Conservation (phyloP, 2,329 filamentous ascomycete species). For the Shiraia bambusicola region DNA sequence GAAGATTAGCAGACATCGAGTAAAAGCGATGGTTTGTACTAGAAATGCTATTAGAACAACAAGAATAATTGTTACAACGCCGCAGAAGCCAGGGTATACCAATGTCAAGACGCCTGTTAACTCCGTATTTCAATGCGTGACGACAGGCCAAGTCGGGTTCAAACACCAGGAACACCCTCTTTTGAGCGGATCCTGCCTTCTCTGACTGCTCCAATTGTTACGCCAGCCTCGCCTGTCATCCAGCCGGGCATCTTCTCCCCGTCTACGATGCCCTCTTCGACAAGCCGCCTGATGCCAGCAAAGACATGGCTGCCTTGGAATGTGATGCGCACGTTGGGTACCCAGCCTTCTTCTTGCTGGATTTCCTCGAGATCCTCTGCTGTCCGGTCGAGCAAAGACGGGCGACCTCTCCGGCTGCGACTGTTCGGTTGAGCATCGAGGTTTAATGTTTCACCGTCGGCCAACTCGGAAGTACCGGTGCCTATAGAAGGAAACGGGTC, state of each 20-base stretch:
- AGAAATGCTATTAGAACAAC: too few species aligned
- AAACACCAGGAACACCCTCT: conserved; percentile 27
- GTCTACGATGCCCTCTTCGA: conserved; percentile 74
- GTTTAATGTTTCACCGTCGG: conserved; percentile 18
- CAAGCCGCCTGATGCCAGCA: conserved; percentile 73
- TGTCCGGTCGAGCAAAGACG: conserved; percentile 39
- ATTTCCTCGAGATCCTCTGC: conserved; percentile 33
- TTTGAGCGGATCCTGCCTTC: conserved; percentile 60
- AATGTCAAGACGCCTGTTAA: conserved; percentile 20
- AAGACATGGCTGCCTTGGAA: conserved; percentile 80
- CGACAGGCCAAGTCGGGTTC: conserved; percentile 1
- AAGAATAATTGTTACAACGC: conserved; percentile 6
- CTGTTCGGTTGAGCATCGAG: conserved; percentile 18
- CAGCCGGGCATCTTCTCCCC: conserved; percentile 80
- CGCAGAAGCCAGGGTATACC: conserved; percentile 27
- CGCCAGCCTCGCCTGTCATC: conserved; percentile 85
- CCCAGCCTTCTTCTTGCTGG: conserved; percentile 47
- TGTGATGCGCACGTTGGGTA: conserved; percentile 63
- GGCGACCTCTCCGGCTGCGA: conserved; percentile 30
- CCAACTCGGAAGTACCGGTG: conserved; percentile 4
- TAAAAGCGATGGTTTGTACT: too few species aligned
- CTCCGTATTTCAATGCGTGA: conserved; percentile 4
- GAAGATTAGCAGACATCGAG: too few species aligned
- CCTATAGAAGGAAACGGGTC: conserved; percentile 44
- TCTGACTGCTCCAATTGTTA: conserved; percentile 70